A percentile compares a stretch with the other conserved stretches of the same genome.
phyloP scores from a whole-genome alignment of 2,329 filamentous ascomycete species.

The Fusarium sp. region DNA sequence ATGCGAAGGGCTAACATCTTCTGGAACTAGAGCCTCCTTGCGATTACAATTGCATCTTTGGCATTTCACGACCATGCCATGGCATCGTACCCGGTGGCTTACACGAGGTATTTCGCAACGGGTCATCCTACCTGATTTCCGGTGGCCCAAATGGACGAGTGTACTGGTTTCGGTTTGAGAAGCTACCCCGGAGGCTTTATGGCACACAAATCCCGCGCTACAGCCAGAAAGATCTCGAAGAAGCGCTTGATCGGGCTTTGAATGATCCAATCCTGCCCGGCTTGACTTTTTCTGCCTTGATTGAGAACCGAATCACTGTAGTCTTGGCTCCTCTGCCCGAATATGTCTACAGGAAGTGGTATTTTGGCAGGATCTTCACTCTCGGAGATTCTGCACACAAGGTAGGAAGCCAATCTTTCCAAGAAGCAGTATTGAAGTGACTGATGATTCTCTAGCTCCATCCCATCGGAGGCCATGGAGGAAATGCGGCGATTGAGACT shows the following conservation, averaged over 20 bases:
- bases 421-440: not conserved
- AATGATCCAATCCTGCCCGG: not conserved
- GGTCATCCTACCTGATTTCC: slow-evolving; percentile 1
- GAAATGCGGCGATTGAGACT: slow-evolving; percentile 21
- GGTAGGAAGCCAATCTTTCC: slow-evolving; percentile 16
- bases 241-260: not conserved
- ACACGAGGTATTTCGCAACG: slow-evolving; percentile 1
- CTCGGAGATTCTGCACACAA: slow-evolving; percentile 59
- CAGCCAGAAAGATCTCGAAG: slow-evolving; percentile 1
- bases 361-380: slow-evolving; percentile 52
- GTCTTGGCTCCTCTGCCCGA: slow-evolving; percentile 51
- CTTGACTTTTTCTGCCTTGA: slow-evolving; percentile 4
- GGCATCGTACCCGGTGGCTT: not conserved
- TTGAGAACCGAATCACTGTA: slow-evolving; percentile 36
- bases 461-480: slow-evolving; percentile 15
- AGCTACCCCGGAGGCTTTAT: not conserved
- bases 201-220: slow-evolving; percentile 17
- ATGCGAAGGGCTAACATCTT: not conserved
- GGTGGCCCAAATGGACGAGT: slow-evolving; percentile 55
- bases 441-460: not conserved
- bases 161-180: slow-evolving; percentile 21
- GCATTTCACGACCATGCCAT: slow-evolving; percentile 14
- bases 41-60: slow-evolving; percentile 18
- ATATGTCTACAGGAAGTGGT: slow-evolving; percentile 53
- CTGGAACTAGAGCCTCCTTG: not conserved